Percentiles rank a stretch among this genome's conserved stretches.
These are phyloP conservation scores for Picea sitchensis DNA, from an alignment of 75 land plant genomes.

Conservation along the genomic window DNA sequence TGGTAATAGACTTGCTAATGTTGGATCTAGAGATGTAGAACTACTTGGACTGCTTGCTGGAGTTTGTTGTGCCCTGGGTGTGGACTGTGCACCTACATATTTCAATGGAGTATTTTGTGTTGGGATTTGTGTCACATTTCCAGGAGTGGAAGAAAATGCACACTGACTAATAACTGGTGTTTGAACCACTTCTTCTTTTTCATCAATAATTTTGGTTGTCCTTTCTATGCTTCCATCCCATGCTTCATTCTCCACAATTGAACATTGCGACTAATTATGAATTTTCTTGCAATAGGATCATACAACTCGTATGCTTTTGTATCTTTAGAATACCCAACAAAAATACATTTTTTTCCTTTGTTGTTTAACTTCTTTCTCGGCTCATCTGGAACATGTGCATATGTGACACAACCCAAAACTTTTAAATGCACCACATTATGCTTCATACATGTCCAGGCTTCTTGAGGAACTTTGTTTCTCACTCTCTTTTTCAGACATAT, in stretches of 20 bases:
- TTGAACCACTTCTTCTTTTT: too few species aligned
- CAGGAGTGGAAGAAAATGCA: too few species aligned
- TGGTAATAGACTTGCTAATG: too few species aligned
- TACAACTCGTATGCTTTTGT: slow-evolving; percentile 16
- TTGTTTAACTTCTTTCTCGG: slow-evolving; percentile 14
- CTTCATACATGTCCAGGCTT: slow-evolving; percentile 1
- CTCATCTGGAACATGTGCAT: slow-evolving; percentile 17
- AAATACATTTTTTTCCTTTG: slow-evolving; percentile 19
- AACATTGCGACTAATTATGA: slow-evolving; percentile 19
- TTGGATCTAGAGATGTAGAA: too few species aligned
- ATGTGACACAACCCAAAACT: slow-evolving; percentile 18
- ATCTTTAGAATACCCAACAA: slow-evolving; percentile 3
- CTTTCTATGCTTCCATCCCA: too few species aligned
- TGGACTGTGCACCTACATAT: too few species aligned
- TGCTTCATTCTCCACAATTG: background rate
- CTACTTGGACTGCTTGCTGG: too few species aligned
- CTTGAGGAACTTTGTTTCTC: slow-evolving; percentile 9
- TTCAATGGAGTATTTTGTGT: too few species aligned
- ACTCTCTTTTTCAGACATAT: background rate
- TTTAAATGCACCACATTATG: slow-evolving; percentile 12
- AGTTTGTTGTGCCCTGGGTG: too few species aligned
- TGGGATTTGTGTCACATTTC: too few species aligned
- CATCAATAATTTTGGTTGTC: too few species aligned
- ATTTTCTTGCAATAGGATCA: slow-evolving; percentile 10
- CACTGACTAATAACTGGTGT: too few species aligned